Base-by-base conservation (phyloP, 2,329 filamentous ascomycete genomes). In the Apiospora sp. region DNA sequence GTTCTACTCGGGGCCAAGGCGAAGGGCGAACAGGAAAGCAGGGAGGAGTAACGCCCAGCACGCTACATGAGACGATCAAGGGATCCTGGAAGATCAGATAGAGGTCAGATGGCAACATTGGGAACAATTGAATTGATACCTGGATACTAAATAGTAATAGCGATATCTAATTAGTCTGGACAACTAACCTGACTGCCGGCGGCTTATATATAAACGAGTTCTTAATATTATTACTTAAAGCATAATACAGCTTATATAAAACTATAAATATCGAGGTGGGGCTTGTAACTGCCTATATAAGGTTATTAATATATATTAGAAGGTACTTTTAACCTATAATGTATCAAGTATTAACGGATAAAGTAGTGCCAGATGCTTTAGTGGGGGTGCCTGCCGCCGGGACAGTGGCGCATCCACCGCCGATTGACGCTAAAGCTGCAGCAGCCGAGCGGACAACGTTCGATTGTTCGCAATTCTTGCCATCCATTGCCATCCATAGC, bases 1-100 rank as follows among this genome's bases (percentile, higher is more conserved):
- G 78, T 83, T 0, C 72, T 85, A 34, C 73, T 78, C 73, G 76
- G 80, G 75, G 71, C 79, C 74, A 75, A 80, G 77, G 75, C 78
- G 74, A 54, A 77, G 73, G 71, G 75, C n/a, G 58, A 64, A n/a
- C 22, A n/a, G 7, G 58, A 64, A 5, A 64, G 34, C 58, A 41
- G 58, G 34, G 58, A 64, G 22, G 58, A 64, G 34, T 64, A 22
- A 64, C 4, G 34, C 19, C 58, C 8, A 37, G 58, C 58, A 41
- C 19, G 51, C 8, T 7, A 6, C 5, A 58, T 34, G 27, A 16
- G 27, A 27, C 24, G 27, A 58, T 8, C 14, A 19, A 58, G 14
- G 27, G 51, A 22, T 34, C 13, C 3, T 6, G 51, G 34, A 14
- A 27, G 8, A 19, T 19, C 7, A 14, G 5, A 54, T 4, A 54